These are phyloP conservation scores for Quercus engelmannii DNA, from an alignment of 306 rosid genomes.

Conservation along the genomic window DNA sequence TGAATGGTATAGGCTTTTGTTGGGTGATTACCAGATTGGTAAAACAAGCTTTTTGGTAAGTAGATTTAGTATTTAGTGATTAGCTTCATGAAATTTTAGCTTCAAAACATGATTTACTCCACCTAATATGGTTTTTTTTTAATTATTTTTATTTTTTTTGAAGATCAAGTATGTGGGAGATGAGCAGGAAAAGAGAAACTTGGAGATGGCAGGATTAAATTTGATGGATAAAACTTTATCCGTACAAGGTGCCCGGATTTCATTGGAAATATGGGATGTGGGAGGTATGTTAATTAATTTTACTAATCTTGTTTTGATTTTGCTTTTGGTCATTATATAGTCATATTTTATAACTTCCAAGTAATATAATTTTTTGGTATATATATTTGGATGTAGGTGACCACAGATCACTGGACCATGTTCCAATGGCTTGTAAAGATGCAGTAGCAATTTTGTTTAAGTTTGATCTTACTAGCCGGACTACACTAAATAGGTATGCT, in stretches of 20 bases:
- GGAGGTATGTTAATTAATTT: slow-evolving; percentile 45
- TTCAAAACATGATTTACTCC: background rate
- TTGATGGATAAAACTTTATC: slow-evolving; percentile 76
- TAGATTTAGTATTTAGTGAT: background rate
- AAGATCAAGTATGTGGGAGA: slow-evolving; percentile 88
- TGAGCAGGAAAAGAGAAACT: slow-evolving; percentile 63
- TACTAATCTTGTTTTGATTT: background rate
- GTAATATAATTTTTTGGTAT: background rate
- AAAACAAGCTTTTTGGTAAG: slow-evolving; percentile 88
- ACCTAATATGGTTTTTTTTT: background rate
- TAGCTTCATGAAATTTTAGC: background rate
- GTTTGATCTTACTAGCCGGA: slow-evolving; percentile 94
- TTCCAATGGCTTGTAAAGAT: slow-evolving; percentile 95
- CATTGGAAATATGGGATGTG: slow-evolving; percentile 86
- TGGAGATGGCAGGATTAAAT: slow-evolving; percentile 81
- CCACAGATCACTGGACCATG: slow-evolving; percentile 53
- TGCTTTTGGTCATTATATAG: background rate
- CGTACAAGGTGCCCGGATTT: slow-evolving; percentile 77
- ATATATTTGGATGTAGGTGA: slow-evolving; percentile 47
- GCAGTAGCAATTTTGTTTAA: slow-evolving; percentile 89
- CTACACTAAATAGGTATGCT: slow-evolving; percentile 65
- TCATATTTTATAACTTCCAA: background rate
- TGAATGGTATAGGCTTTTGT: slow-evolving; percentile 6
- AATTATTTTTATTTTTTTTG: background rate
- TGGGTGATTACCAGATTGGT: slow-evolving; percentile 97